A percentile compares a stretch with the other conserved stretches of the same genome.
Conservation (phyloP, 805 yeast genomes). For the Vanderwaltozyma polyspora region DNA sequence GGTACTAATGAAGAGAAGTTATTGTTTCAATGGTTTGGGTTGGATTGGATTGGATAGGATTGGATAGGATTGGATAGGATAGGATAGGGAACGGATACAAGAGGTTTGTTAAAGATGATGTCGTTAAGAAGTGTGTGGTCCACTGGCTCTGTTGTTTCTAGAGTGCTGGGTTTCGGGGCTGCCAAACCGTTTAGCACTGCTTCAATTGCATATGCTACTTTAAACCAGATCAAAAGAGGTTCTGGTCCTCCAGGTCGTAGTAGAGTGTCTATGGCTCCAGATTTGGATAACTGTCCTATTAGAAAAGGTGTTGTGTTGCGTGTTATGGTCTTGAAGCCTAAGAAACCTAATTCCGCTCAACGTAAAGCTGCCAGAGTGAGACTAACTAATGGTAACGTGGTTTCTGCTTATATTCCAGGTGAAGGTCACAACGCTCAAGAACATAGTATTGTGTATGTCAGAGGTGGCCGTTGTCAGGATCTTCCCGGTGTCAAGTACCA, state of each 20-base stretch:
- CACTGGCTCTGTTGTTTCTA: no score
- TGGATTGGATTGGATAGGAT: no score
- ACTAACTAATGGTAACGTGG: constrained; percentile 76
- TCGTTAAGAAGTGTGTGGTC: no score
- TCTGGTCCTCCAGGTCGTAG: constrained; percentile 32
- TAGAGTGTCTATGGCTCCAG: constrained; percentile 56
- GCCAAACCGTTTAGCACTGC: background rate
- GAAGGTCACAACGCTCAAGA: constrained; percentile 98
- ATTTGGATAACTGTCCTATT: constrained; percentile 72
- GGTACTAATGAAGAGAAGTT: no score
- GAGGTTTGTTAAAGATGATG: no score
- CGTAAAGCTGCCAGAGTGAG: constrained; percentile 94
- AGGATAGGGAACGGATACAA: no score
- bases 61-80: no score
- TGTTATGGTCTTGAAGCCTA: constrained; percentile 92
- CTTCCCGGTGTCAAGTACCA: constrained; percentile 96
- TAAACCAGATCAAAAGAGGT: constrained; percentile 69
- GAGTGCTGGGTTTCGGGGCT: no score
- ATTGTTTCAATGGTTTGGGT: no score
- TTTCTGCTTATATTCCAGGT: constrained; percentile 93
- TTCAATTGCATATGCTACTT: constrained; percentile 37
- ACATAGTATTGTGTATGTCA: constrained; percentile 86
- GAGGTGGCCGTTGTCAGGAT: constrained; percentile 99
- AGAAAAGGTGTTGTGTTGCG: constrained; percentile 87
- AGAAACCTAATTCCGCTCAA: constrained; percentile 97